Percentiles rank a stretch among this genome's conserved stretches.
phyloP scores from a whole-genome alignment of 805 yeast species.

The Spathaspora gorwiae region DNA sequence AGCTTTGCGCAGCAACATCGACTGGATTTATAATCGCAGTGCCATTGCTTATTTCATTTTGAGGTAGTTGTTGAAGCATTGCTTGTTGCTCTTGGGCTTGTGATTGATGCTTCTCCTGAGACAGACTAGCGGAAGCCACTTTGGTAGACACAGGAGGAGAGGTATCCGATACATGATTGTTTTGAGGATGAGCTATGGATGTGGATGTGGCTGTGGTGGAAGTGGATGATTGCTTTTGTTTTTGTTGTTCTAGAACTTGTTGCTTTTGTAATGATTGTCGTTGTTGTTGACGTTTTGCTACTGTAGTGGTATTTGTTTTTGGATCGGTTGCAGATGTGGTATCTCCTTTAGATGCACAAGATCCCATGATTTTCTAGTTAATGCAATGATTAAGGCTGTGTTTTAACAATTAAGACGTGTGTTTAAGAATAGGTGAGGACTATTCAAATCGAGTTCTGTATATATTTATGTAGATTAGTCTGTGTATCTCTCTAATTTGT shows the following conservation, averaged over 20 bases:
- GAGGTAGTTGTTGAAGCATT: slow-evolving; percentile 7
- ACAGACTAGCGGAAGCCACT: slow-evolving; percentile 1
- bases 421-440: too few species aligned
- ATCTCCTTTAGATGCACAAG: slow-evolving; percentile 18
- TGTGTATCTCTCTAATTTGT: too few species aligned
- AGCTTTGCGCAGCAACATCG: slow-evolving; percentile 8
- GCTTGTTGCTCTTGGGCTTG: not conserved
- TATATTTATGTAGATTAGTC: too few species aligned
- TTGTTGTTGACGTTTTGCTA: slow-evolving; percentile 16
- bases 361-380: slow-evolving; percentile 14
- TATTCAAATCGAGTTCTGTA: too few species aligned
- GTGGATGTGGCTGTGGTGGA: not conserved
- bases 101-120: slow-evolving; percentile 6
- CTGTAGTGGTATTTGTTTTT: slow-evolving; percentile 4
- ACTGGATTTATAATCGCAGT: slow-evolving; percentile 5
- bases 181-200: not conserved
- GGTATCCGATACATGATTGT: not conserved
- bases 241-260: not conserved
- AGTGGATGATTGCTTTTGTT: not conserved
- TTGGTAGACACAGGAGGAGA: slow-evolving; percentile 1
- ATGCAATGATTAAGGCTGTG: too few species aligned
- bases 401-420: too few species aligned
- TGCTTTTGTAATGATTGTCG: slow-evolving; percentile 7
- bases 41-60: not conserved
- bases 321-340: slow-evolving; percentile 1